phyloP scores from a whole-genome alignment of 257 asterid species.

The Solanum piurae region DNA sequence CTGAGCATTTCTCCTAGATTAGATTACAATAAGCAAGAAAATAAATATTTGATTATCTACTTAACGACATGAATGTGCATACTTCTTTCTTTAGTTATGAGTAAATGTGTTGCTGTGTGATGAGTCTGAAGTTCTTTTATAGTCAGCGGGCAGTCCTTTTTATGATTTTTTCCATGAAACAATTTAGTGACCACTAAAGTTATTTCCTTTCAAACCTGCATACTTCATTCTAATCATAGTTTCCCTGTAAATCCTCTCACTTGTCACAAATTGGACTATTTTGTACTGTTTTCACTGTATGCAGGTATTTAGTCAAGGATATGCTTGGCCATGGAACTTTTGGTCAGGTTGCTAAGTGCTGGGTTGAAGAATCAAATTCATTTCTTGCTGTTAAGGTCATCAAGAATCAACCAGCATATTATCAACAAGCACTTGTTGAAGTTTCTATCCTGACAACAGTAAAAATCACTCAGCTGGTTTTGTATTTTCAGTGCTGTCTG shows the following conservation, averaged over 20 bases:
- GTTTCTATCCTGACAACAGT: conserved; percentile 87
- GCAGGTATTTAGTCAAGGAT: conserved; percentile 88
- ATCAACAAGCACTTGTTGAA: conserved; percentile 99
- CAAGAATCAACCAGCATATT: conserved; percentile 93
- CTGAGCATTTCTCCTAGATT: not conserved
- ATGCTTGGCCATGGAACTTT: conserved; percentile 98
- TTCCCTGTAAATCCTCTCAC: not conserved
- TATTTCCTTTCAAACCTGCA: not conserved
- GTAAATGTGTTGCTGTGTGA: not conserved
- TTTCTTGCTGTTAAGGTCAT: conserved; percentile 92
- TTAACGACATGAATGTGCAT: not conserved
- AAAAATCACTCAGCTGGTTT: conserved; percentile 19
- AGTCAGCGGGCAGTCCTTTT: not conserved
- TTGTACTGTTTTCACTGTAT: conserved; percentile 15
- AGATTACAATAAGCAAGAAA: not conserved
- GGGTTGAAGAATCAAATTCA: conserved; percentile 72
- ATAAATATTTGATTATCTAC: not conserved
- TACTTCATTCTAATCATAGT: not conserved
- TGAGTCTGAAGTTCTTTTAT: not conserved
- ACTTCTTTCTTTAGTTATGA: not conserved
- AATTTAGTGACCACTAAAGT: not conserved
- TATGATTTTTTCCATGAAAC: not conserved
- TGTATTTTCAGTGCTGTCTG: conserved; percentile 11
- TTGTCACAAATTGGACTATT: not conserved
- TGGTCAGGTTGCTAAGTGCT: conserved; percentile 99